Evolutionary conservation across 1,284 basidiomycete genomes (phyloP), one percentile per base, ranked within the genome.

Genomic region (Erythrobasidium hasegawianum): DNA sequence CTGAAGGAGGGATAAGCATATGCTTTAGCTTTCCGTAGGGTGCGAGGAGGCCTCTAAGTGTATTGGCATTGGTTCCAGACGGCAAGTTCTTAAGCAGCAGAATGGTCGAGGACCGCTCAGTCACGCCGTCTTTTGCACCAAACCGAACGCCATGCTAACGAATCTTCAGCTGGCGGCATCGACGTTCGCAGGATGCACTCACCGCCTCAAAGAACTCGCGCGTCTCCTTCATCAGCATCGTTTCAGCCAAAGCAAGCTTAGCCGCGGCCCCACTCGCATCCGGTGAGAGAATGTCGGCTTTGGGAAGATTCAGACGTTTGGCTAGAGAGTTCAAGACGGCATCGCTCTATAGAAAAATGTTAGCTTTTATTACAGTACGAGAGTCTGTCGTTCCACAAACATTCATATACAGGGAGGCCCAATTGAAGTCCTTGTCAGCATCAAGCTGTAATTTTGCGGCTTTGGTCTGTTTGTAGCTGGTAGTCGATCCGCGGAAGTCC

Each of bases 51-150:
- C 87, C 86, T 38, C 84, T 83, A 18, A 97, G 83, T 69, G 88
- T 85, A 11, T 85, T 83, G 0, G 81, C 79, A 0, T 86, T 84
- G 0, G 93, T 97, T 14, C 91, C 91, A 74, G 89, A 96, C 0
- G 95, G 94, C 50, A 98, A 93, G 78, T 98, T 97, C 81, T 98
- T 98, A 69, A 97, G 89, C 9, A 98, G 83, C 64, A 97, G 87
- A 52, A 84, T 86, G 0, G 90, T 94, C 72, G 89, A 85, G 0
- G 89, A 92, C 8, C 82, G 78, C 1, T 79, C 76, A 1, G 85
- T 82, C 5, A 11, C 11, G 11, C 33, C 11, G 33, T 33, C 33
- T 33, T 33, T 4, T 33, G 33, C 11, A 33, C 11, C 33, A 33
- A 33, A 33, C 5, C 33, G 33, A 11, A 33, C 33, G 5, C 33